phyloP scores from a whole-genome alignment of 1,139 yeast species.

The Geotrichum armillariae region DNA sequence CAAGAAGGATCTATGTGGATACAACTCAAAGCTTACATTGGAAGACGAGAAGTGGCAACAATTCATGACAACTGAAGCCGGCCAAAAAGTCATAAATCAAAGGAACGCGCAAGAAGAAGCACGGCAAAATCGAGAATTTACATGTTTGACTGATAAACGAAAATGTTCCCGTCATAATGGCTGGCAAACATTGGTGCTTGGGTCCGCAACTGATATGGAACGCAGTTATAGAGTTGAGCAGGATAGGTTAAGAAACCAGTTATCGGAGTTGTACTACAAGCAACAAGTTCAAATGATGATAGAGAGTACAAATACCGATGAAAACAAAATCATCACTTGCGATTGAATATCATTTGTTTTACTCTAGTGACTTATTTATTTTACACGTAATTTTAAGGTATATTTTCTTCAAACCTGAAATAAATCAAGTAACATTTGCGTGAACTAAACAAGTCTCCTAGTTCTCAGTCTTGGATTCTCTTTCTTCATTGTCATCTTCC shows the following conservation, averaged over 20 bases:
- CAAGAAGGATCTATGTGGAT: slow-evolving; percentile 46
- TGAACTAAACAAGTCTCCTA: not conserved
- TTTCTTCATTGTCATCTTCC: slow-evolving; percentile 25
- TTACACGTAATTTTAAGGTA: too few species aligned
- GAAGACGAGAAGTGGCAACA: slow-evolving; percentile 29
- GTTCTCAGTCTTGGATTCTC: not conserved
- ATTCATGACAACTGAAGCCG: slow-evolving; percentile 20
- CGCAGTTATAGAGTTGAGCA: slow-evolving; percentile 40
- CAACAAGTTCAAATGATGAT: slow-evolving; percentile 22
- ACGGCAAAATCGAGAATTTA: slow-evolving; percentile 27
- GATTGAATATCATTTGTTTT: not conserved
- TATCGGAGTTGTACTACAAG: slow-evolving; percentile 21
- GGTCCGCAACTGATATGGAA: slow-evolving; percentile 43
- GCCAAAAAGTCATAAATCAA: slow-evolving; percentile 5
- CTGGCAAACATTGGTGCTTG: slow-evolving; percentile 60
- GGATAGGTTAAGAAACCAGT: slow-evolving; percentile 20
- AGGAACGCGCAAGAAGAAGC: slow-evolving; percentile 17
- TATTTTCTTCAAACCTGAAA: too few species aligned
- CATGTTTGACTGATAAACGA: slow-evolving; percentile 63
- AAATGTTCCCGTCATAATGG: slow-evolving; percentile 67
- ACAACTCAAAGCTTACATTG: slow-evolving; percentile 36
- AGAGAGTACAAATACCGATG: slow-evolving; percentile 4
- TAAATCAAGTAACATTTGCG: too few species aligned
- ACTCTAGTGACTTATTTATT: not conserved
- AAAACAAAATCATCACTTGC: slow-evolving; percentile 17